Conservation (phyloP, 139 green algal species). For the Tetraselmis striata region DNA sequence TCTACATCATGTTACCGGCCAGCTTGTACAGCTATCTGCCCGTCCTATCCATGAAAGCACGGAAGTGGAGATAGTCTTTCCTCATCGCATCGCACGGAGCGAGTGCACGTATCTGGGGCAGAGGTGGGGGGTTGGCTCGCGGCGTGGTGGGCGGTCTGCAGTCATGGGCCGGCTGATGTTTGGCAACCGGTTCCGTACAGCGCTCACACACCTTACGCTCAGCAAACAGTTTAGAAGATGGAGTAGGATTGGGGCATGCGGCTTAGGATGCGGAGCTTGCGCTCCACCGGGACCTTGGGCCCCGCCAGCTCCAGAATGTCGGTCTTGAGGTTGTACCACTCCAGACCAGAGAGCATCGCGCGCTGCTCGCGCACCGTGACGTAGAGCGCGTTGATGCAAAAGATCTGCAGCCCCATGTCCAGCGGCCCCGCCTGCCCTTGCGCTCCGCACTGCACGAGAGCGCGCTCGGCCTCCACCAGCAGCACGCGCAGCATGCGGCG, state of each 20-base stretch:
- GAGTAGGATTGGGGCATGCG: constrained; percentile 2
- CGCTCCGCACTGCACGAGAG: background rate
- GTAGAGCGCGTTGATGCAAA: constrained; percentile 1
- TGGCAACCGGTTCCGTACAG: no score
- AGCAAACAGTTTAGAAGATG: background rate
- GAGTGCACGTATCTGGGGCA: no score
- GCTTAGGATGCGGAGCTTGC: constrained; percentile 1
- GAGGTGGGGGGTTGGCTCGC: no score
- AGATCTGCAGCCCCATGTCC: constrained; percentile 5
- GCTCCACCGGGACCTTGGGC: background rate
- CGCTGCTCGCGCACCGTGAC: background rate
- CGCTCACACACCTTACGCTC: no score
- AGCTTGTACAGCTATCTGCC: no score
- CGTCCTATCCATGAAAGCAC: no score
- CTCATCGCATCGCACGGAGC: no score
- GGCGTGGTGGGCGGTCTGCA: no score
- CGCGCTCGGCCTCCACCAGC: constrained; percentile 14
- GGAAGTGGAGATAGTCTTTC: no score
- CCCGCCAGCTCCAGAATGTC: constrained; percentile 5
- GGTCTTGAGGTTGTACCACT: background rate
- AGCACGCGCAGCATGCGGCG: constrained; percentile 17
- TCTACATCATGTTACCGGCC: no score
- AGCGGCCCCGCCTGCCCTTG: background rate
- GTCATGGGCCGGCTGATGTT: no score
- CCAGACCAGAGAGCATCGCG: background rate